These are phyloP conservation scores for Aspergillus pseudoterreus DNA, from an alignment of 2,329 filamentous ascomycete species.

Conservation along the genomic window DNA sequence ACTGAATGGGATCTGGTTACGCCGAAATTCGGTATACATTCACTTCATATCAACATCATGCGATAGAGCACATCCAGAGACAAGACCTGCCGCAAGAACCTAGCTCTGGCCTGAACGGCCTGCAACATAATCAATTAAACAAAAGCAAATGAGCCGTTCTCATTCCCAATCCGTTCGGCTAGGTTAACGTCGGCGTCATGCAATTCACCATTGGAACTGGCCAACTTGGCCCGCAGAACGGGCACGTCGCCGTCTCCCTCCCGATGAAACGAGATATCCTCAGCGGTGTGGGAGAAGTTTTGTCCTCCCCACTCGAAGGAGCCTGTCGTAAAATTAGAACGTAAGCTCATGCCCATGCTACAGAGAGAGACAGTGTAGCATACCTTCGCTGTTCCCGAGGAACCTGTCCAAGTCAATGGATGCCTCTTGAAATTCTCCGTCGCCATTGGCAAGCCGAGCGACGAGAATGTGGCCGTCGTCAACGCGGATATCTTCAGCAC, in stretches of 20 bases:
- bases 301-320: conserved; percentile 14
- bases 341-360: too few species aligned
- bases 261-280: conserved; percentile 9
- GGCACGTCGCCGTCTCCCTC: conserved; percentile 16
- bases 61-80: too few species aligned
- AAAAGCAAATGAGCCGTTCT: conserved; percentile 9
- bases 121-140: background rate
- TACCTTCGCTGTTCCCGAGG: conserved; percentile 18
- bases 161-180: conserved; percentile 13
- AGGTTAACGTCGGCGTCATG: conserved; percentile 14
- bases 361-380: background rate
- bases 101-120: too few species aligned
- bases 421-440: conserved; percentile 6
- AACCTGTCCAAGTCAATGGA: conserved; percentile 13
- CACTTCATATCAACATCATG: too few species aligned
- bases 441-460: conserved; percentile 7
- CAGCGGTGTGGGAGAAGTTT: conserved; percentile 11
- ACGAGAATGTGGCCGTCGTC: conserved; percentile 9
- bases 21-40: too few species aligned
- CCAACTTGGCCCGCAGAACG: conserved; percentile 14
- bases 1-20: too few species aligned
- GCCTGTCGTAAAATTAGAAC: conserved; percentile 6
- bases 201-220: background rate
- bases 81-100: too few species aligned
- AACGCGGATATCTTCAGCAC: conserved; percentile 14